Evolutionary conservation across 371 early-diverging fungal genomes (phyloP).

Genomic region (Mucor velutinosus): DNA sequence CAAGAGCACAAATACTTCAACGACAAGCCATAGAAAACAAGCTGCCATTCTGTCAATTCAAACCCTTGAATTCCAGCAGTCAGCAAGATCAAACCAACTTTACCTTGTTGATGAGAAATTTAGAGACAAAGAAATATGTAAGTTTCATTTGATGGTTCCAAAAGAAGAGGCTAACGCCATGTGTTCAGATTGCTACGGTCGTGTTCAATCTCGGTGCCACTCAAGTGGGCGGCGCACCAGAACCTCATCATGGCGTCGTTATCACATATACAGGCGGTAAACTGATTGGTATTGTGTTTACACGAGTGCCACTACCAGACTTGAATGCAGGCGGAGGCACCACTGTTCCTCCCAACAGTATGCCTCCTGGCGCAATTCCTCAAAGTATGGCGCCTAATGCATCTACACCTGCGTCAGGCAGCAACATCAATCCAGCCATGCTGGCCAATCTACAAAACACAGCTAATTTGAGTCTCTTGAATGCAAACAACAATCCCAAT

Average conservation of each 20-base stretch:
- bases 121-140: slow-evolving; percentile 58
- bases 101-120: slow-evolving; percentile 42
- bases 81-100: slow-evolving; percentile 56
- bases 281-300: slow-evolving; percentile 58
- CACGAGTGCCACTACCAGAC: slow-evolving; percentile 53
- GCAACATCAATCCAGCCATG: slow-evolving; percentile 23
- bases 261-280: slow-evolving; percentile 48
- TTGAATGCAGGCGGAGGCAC: slow-evolving; percentile 24
- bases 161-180: no score
- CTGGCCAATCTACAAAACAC: slow-evolving; percentile 28
- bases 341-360: not conserved
- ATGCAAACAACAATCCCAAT: slow-evolving; percentile 18
- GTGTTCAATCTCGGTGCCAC: slow-evolving; percentile 37
- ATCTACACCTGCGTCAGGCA: slow-evolving; percentile 17
- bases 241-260: slow-evolving; percentile 49
- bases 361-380: slow-evolving; percentile 11
- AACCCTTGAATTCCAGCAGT: slow-evolving; percentile 43
- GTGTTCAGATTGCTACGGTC: slow-evolving; percentile 42
- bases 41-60: slow-evolving; percentile 57
- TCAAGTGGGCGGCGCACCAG: slow-evolving; percentile 21
- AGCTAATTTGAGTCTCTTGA: slow-evolving; percentile 22
- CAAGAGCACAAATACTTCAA: slow-evolving; percentile 46
- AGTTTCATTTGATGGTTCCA: slow-evolving; percentile 23
- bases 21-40: slow-evolving; percentile 50
- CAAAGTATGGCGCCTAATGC: slow-evolving; percentile 3